Evolutionary conservation across 108 stramenopile species (phyloP).

Genomic region (Cyclotella sp.): DNA sequence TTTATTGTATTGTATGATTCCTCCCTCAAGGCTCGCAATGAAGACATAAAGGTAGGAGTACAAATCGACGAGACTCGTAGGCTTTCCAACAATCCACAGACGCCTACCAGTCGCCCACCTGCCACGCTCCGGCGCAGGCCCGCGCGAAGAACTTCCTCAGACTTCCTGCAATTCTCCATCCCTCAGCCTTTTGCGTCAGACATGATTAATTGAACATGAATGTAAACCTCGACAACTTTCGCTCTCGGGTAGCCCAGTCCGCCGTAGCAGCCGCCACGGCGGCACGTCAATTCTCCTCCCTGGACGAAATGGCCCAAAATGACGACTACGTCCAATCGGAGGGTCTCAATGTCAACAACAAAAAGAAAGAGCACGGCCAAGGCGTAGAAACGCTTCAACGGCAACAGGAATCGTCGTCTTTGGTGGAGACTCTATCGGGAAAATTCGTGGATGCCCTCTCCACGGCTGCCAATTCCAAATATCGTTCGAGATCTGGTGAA

Average conservation of each 20-base stretch:
- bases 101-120: no score
- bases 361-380: constrained; percentile 17
- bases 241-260: constrained; percentile 37
- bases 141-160: no score
- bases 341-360: constrained; percentile 37
- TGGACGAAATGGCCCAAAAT: constrained; percentile 53
- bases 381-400: constrained; percentile 1
- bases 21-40: no score
- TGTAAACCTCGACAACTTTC: constrained; percentile 27
- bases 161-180: no score
- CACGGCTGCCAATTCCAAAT: constrained; percentile 19
- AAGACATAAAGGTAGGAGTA: no score
- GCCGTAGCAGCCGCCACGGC: constrained; percentile 40
- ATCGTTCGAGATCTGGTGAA: not conserved
- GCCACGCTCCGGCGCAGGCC: no score
- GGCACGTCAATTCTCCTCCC: constrained; percentile 44
- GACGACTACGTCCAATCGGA: constrained; percentile 51
- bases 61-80: no score
- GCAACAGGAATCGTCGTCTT: constrained; percentile 16
- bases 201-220: not conserved
- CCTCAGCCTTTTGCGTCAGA: no score
- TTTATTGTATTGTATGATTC: no score
- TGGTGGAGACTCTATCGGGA: constrained; percentile 30
- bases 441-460: constrained; percentile 40
- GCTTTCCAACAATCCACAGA: no score